These are phyloP conservation scores for Artemisia argyi DNA, from an alignment of 129 eudicot genomes.

Conservation along the genomic window DNA sequence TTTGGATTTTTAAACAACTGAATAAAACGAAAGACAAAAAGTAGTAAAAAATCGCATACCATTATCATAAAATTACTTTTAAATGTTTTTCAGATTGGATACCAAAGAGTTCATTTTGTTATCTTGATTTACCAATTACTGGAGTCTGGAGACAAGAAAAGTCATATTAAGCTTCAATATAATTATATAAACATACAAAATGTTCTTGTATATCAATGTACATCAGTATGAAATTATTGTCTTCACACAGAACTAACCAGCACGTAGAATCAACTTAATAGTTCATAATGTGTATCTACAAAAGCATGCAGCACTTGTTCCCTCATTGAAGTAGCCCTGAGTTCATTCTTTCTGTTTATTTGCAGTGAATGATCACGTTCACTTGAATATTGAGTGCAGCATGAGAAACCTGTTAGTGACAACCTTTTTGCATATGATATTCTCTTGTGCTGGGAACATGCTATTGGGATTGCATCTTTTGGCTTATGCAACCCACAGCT, in stretches of 20 bases:
- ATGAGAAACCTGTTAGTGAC: not conserved
- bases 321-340: not conserved
- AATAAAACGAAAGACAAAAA: no score
- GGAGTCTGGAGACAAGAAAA: not conserved
- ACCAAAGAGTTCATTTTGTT: not conserved
- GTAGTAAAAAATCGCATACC: not conserved
- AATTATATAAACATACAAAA: conserved; percentile 1
- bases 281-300: conserved; percentile 14
- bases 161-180: not conserved
- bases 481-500: conserved; percentile 42
- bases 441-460: conserved; percentile 15
- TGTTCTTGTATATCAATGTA: conserved; percentile 7
- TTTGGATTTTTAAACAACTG: no score
- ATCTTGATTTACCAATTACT: not conserved
- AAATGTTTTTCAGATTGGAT: not conserved
- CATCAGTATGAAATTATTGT: conserved; percentile 10
- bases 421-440: conserved; percentile 14
- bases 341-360: not conserved
- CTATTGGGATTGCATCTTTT: conserved; percentile 12
- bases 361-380: not conserved
- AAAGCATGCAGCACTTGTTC: not conserved
- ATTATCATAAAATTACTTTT: not conserved
- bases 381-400: not conserved
- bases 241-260: not conserved
- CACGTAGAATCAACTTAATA: not conserved